Percentiles rank a stretch among this genome's conserved stretches.
phyloP scores from a whole-genome alignment of 1,139 yeast genomes.

The Sugiyamaella castrensis region DNA sequence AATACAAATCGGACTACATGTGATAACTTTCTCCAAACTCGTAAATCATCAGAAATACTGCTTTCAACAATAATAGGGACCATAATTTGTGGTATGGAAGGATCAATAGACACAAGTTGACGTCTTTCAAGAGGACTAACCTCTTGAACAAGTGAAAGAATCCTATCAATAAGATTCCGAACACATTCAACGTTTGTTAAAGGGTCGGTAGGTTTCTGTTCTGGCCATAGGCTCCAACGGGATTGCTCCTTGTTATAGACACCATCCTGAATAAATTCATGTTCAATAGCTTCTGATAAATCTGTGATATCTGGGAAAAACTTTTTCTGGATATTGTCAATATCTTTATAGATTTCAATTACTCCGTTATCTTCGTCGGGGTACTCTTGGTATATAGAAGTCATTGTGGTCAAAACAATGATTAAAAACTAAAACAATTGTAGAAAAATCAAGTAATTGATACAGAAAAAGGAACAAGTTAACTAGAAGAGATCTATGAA shows the following conservation, averaged over 20 bases:
- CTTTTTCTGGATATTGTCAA: constrained; percentile 9
- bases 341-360: constrained; percentile 10
- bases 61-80: constrained; percentile 11
- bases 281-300: constrained; percentile 4
- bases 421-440: not conserved
- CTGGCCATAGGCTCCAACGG: constrained; percentile 13
- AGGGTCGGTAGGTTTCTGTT: not conserved
- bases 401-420: not conserved
- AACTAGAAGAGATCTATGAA: too few species aligned
- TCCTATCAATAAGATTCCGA: constrained; percentile 4
- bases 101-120: not conserved
- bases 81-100: constrained; percentile 8
- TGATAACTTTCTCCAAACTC: constrained; percentile 11
- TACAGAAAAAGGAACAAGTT: too few species aligned
- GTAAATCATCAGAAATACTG: constrained; percentile 1
- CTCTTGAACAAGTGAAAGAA: constrained; percentile 5
- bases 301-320: constrained; percentile 11
- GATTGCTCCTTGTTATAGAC: constrained; percentile 3
- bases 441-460: too few species aligned
- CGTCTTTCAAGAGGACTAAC: constrained; percentile 7
- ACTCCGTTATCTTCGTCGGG: constrained; percentile 14
- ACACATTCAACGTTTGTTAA: constrained; percentile 3
- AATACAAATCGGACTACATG: constrained; percentile 12
- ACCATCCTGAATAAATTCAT: constrained; percentile 1
- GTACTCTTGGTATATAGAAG: constrained; percentile 6